Evolutionary conservation across 73 alveolate genomes (phyloP), one percentile per base, ranked within the genome.

Genomic region (Paramecium pentaurelia): DNA sequence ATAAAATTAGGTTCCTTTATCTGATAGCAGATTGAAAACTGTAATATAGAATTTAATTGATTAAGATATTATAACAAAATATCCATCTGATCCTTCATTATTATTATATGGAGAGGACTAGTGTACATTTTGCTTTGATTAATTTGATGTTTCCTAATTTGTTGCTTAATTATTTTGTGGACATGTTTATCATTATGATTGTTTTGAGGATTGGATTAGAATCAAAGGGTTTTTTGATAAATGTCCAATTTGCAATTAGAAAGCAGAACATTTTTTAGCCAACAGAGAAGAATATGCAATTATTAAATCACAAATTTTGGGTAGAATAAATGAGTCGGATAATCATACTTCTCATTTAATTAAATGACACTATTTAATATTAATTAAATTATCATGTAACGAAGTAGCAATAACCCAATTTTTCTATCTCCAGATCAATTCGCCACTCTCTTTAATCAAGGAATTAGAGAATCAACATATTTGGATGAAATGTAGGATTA

Each of bases 141-240:
- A 42, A 25, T 80, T 38, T 80, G 91, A 80, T 42, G 27, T 44
- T 18, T 45, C 77, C 8, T 14, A 80, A 20, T 27, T 80, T 10
- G 91, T 80, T 2, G 91, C 75, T 42, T 14, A 80, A 80, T 18
- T 80, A 27, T 80, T 80, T 80, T 80, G 91, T 80, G 91, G 91
- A 1, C 91, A 80, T 80, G 38, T 80, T 22, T 80, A 40, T 44
- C 91, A 80, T 27, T 80, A 80, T 22, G 16, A 22, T 22, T 80
- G 91, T 45, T 80, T 80, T n/a, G 91, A 80, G 30, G 58, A 49
- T 80, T 80, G 91, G 91, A 47, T 80, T 12, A 45, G 58, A 47
- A 25, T 28, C 3, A 80, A 80, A 80, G 91, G 91, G 8, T 32
- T 20, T 5, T 36, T 80, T 18, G 77, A 80, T 22, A 80, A 80